Conservation (phyloP, 129 eudicot genomes). For the Escallonia rubra region DNA sequence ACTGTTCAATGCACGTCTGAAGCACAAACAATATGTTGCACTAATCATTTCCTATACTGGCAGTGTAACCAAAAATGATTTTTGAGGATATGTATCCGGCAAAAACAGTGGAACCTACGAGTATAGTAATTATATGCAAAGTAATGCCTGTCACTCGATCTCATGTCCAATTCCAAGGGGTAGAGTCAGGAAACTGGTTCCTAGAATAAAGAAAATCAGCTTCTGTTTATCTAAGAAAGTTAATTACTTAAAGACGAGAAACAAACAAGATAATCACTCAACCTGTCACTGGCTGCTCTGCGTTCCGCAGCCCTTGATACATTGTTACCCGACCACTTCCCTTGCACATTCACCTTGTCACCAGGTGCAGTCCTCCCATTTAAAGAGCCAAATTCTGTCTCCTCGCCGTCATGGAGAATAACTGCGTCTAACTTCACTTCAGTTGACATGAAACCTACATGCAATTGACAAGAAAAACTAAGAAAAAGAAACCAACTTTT, state of each 20-base stretch:
- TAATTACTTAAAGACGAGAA: too few species aligned
- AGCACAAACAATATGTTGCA: too few species aligned
- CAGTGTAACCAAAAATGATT: too few species aligned
- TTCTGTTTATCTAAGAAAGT: background rate
- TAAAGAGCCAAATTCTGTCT: constrained; percentile 31
- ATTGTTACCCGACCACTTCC: constrained; percentile 23
- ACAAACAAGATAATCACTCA: background rate
- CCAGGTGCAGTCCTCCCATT: constrained; percentile 32
- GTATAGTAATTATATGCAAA: too few species aligned
- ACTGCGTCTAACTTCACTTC: constrained; percentile 46
- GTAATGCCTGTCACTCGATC: too few species aligned
- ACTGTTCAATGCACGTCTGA: too few species aligned
- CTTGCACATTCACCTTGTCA: constrained; percentile 40
- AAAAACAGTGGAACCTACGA: too few species aligned
- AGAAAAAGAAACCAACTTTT: background rate
- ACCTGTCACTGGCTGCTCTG: constrained; percentile 57
- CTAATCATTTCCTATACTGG: too few species aligned
- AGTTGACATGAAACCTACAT: constrained; percentile 37
- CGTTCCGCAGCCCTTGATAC: constrained; percentile 28
- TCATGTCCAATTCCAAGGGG: background rate
- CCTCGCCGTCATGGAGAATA: constrained; percentile 34
- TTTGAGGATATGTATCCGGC: too few species aligned
- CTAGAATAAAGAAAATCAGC: background rate
- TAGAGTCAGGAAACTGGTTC: background rate
- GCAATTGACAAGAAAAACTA: background rate